A percentile compares a stretch with the other conserved stretches of the same genome.
Conservation (phyloP, 495 filamentous ascomycete genomes). For the Cudoniella acicularis region DNA sequence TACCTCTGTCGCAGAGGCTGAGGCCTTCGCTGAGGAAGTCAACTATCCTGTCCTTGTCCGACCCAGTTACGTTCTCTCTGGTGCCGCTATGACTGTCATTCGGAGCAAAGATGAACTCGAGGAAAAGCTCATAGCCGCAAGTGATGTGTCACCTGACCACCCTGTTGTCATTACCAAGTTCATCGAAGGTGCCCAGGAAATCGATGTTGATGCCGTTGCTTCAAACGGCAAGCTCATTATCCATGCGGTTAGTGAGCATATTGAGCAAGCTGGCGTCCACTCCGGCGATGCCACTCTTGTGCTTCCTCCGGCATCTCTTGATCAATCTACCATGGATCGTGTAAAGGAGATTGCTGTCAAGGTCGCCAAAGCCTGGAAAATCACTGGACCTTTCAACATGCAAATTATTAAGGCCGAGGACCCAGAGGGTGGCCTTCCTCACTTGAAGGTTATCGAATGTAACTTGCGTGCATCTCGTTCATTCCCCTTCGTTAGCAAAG, state of each 20-base stretch:
- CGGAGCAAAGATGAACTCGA: constrained; percentile 87
- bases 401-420: constrained; percentile 93
- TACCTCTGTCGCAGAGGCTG: constrained; percentile 83
- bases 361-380: constrained; percentile 94
- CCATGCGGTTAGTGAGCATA: constrained; percentile 94
- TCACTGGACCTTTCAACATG: constrained; percentile 99
- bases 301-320: constrained; percentile 79
- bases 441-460: constrained; percentile 96
- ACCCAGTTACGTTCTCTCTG: constrained; percentile 95
- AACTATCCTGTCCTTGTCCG: constrained; percentile 92
- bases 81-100: constrained; percentile 99
- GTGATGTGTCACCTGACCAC: constrained; percentile 90
- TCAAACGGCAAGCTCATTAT: constrained; percentile 81
- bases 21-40: constrained; percentile 80
- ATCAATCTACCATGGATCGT: constrained; percentile 70
- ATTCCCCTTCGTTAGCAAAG: constrained; percentile 97
- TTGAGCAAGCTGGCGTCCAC: constrained; percentile 97
- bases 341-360: constrained; percentile 94
- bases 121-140: constrained; percentile 85
- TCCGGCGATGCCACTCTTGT: constrained; percentile 96
- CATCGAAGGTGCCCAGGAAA: constrained; percentile 75
- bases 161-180: constrained; percentile 99
- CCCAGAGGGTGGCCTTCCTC: constrained; percentile 63
- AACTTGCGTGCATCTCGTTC: constrained; percentile 96
- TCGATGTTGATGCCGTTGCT: constrained; percentile 95